Evolutionary conservation across 331 rosid genomes (phyloP), one percentile per base, ranked within the genome.

Genomic region (Acacia concinna): DNA sequence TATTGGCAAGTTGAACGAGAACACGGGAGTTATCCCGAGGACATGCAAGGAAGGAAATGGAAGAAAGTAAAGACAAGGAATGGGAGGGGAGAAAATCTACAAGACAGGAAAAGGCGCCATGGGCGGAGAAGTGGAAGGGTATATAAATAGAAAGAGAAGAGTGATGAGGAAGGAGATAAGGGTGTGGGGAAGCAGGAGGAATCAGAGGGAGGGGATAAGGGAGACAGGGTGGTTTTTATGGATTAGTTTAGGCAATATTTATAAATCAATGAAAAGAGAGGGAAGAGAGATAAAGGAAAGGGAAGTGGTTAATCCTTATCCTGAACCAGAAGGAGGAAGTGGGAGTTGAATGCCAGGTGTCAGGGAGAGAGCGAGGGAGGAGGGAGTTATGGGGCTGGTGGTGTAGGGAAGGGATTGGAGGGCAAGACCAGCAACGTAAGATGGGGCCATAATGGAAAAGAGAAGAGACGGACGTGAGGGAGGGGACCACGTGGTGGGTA

Each of bases 251-350:
- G n/a, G n/a, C n/a, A n/a, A n/a, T n/a, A n/a, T n/a, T n/a, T n/a
- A n/a, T n/a, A n/a, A n/a, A n/a, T n/a, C n/a, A n/a, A 44, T 44
- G 46, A 2, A 44, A 18, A 49, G 25, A n/a, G 7, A 52, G 6
- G 23, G 5, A 46, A 6, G 11, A 2, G 25, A 13, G 60, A 1
- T n/a, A n/a, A n/a, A n/a, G 6, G 59, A 54, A 1, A 21, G 15
- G 75, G 27, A 15, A 9, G 63, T 51, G 32, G 13, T 47, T 25
- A 35, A 65, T 62, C 66, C 87, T 84, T 84, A 87, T 84, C 85
- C 79, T 15, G 15, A 23, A 21, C 85, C 79, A 17, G 15, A 23
- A 21, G 32, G 2, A 56, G 30, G 30, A 21, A 4, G 23, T 5
- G 27, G 38, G 38, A 14, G 65, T 0, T 25, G 68, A 31, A 7